A percentile compares a stretch with the other conserved stretches of the same genome.
phyloP scores from a whole-genome alignment of 257 asterid genomes.

The Prunella vulgaris region DNA sequence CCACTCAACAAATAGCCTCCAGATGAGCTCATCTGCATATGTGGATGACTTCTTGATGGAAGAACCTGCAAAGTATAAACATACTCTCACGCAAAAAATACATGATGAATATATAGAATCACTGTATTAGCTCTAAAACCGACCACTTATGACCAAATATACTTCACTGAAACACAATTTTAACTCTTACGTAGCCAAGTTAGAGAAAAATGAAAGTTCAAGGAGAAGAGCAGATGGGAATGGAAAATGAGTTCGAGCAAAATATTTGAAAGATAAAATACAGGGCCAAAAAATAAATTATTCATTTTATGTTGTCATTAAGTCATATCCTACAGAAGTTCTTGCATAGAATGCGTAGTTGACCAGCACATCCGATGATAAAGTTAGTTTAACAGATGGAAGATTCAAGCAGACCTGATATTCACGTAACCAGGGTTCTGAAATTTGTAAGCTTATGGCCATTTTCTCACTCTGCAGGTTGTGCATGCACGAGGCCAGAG shows the following conservation, averaged over 20 bases:
- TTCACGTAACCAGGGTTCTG: constrained; percentile 91
- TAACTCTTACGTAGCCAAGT: not conserved
- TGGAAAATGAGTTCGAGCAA: not conserved
- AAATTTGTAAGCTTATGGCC: constrained; percentile 77
- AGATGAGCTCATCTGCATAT: constrained; percentile 89
- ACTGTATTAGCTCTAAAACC: not conserved
- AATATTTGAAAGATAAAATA: not conserved
- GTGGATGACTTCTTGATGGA: constrained; percentile 92
- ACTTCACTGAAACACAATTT: not conserved
- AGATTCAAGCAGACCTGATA: constrained; percentile 59
- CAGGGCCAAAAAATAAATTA: not conserved
- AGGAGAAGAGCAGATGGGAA: not conserved
- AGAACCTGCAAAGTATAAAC: constrained; percentile 52
- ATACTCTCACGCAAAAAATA: not conserved
- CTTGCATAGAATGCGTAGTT: not conserved
- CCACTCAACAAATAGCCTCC: constrained; percentile 89
- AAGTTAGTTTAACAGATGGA: not conserved
- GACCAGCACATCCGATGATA: not conserved
- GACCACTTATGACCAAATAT: not conserved
- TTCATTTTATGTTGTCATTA: not conserved
- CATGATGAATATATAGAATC: not conserved
- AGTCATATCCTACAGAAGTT: not conserved
- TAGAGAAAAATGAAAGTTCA: not conserved
- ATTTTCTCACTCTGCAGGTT: constrained; percentile 74
- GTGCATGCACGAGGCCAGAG: constrained; percentile 89